These are phyloP conservation scores for Podila epigama DNA, from an alignment of 192 early-diverging fungal genomes.

Conservation along the genomic window DNA sequence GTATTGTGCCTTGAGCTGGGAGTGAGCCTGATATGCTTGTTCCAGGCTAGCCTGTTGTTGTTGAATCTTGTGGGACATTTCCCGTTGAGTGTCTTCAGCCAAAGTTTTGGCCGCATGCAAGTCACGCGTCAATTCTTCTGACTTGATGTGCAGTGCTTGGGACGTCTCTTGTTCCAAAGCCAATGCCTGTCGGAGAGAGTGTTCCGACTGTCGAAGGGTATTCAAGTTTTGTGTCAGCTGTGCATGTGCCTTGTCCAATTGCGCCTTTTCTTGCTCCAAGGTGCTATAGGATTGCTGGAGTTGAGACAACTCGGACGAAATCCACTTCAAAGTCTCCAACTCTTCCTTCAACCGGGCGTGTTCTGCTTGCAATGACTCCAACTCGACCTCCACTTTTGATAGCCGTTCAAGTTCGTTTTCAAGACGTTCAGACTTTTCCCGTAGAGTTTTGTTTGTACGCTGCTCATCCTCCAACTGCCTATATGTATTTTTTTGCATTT, in stretches of 20 bases:
- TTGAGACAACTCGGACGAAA: slow-evolving; percentile 28
- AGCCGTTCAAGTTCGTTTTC: slow-evolving; percentile 32
- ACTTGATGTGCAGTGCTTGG: slow-evolving; percentile 6
- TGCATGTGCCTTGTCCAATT: slow-evolving; percentile 35
- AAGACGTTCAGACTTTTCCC: slow-evolving; percentile 21
- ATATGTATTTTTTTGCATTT: no score
- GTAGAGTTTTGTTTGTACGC: slow-evolving; percentile 12
- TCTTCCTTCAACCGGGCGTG: slow-evolving; percentile 23
- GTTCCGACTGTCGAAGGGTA: slow-evolving; percentile 16
- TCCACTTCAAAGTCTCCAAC: slow-evolving; percentile 40
- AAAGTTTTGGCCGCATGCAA: slow-evolving; percentile 8
- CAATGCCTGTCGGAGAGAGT: slow-evolving; percentile 11
- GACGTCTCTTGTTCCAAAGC: slow-evolving; percentile 15
- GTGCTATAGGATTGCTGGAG: slow-evolving; percentile 21
- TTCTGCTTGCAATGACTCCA: slow-evolving; percentile 24
- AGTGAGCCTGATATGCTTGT: slow-evolving; percentile 12
- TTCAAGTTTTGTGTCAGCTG: slow-evolving; percentile 16
- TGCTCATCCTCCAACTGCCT: slow-evolving; percentile 43
- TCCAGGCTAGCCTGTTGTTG: slow-evolving; percentile 17
- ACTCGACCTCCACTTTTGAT: slow-evolving; percentile 22
- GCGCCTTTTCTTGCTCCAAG: slow-evolving; percentile 25
- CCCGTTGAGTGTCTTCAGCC: slow-evolving; percentile 2
- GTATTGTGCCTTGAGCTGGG: slow-evolving; percentile 14
- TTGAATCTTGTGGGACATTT: slow-evolving; percentile 9
- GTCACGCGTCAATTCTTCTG: slow-evolving; percentile 5